Conservation (phyloP, 2,329 filamentous ascomycete species). For the Didymella exigua region DNA sequence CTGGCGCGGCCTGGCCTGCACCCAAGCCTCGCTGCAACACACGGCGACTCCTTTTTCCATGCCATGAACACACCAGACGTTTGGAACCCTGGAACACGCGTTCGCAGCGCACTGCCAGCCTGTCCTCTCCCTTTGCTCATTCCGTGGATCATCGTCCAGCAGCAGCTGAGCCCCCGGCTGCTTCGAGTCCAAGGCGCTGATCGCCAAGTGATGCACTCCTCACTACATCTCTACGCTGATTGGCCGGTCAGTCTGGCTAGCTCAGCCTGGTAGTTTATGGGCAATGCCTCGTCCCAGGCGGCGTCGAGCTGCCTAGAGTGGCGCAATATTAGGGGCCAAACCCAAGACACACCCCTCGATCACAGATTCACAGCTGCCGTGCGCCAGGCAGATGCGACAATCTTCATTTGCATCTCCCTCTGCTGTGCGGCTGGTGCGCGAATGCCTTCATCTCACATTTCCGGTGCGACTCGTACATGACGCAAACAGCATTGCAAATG, state of each 20-base stretch:
- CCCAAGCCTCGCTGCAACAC: constrained; percentile 28
- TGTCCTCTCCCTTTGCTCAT: constrained; percentile 16
- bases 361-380: constrained; percentile 20
- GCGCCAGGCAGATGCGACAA: constrained; percentile 30
- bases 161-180: constrained; percentile 20
- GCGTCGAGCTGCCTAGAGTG: constrained; percentile 17
- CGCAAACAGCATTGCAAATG: constrained; percentile 27
- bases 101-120: constrained; percentile 20
- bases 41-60: constrained; percentile 30
- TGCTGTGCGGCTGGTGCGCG: constrained; percentile 19
- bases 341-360: constrained; percentile 23
- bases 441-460: constrained; percentile 23
- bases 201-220: constrained; percentile 25
- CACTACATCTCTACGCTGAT: constrained; percentile 15
- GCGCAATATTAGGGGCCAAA: constrained; percentile 26
- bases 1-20: constrained; percentile 16
- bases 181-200: constrained; percentile 13
- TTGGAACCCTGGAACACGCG: constrained; percentile 20
- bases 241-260: constrained; percentile 11
- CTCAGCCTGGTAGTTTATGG: constrained; percentile 19
- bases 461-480: constrained; percentile 21
- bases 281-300: constrained; percentile 3
- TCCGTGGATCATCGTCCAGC: constrained; percentile 12
- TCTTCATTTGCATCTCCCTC: constrained; percentile 30
- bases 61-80: constrained; percentile 17